A percentile compares a stretch with the other conserved stretches of the same genome.
Conservation (phyloP, 768 basidiomycete genomes). For the Xanthoconium purpureum region DNA sequence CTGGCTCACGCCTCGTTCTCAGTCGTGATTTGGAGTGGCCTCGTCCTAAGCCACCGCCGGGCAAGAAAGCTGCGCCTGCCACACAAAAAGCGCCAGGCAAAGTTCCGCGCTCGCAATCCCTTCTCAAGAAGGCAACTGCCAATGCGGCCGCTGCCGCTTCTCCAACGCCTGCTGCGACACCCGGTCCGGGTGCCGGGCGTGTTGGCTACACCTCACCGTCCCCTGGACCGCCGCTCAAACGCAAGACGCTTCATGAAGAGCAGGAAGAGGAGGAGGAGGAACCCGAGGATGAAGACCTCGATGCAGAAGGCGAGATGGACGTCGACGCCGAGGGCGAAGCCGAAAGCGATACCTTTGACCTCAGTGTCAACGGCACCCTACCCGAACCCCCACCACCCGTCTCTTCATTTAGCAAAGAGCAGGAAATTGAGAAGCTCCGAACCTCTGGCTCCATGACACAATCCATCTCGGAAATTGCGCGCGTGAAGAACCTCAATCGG, state of each 20-base stretch:
- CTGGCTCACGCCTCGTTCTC: conserved; percentile 81
- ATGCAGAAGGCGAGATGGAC: conserved; percentile 46
- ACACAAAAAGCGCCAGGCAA: conserved; percentile 60
- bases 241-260: conserved; percentile 64
- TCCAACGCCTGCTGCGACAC: conserved; percentile 51
- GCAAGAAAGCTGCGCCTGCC: conserved; percentile 49
- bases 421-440: conserved; percentile 97
- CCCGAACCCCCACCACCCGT: conserved; percentile 50
- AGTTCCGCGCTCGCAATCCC: conserved; percentile 52
- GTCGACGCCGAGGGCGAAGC: conserved; percentile 45
- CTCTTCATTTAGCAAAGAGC: conserved; percentile 86
- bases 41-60: conserved; percentile 68
- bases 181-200: conserved; percentile 32
- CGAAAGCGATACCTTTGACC: conserved; percentile 70
- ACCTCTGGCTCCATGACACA: conserved; percentile 99
- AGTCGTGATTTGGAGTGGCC: conserved; percentile 93
- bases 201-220: conserved; percentile 50
- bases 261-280: conserved; percentile 56
- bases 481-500: conserved; percentile 97
- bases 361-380: conserved; percentile 47
- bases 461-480: conserved; percentile 93
- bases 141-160: conserved; percentile 68
- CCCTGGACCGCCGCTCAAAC: conserved; percentile 60
- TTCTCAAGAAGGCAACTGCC: conserved; percentile 67
- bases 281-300: conserved; percentile 45